A percentile compares a stretch with the other conserved stretches of the same genome.
Conservation (phyloP, 2,329 filamentous ascomycete species). For the Curvularia eragrostidis region DNA sequence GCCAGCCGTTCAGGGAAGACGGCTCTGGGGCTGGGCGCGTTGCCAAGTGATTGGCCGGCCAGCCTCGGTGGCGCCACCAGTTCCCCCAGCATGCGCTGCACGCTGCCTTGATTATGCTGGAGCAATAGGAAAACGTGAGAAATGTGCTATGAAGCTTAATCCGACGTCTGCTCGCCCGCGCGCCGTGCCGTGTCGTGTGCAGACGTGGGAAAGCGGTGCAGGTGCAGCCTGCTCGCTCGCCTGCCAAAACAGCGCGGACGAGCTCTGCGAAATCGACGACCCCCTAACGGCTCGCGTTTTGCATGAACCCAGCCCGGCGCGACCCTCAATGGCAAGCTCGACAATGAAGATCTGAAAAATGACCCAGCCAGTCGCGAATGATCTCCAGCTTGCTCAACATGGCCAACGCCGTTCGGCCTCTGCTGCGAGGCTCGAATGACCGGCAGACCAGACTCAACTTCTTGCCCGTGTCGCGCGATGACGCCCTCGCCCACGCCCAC, state of each 20-base stretch:
- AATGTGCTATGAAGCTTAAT: constrained; percentile 26
- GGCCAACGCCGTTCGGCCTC: constrained; percentile 38
- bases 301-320: constrained; percentile 35
- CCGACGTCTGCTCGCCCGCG: constrained; percentile 17
- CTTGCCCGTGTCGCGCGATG: constrained; percentile 39
- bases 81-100: constrained; percentile 22
- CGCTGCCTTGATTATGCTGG: constrained; percentile 8
- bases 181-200: constrained; percentile 14
- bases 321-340: constrained; percentile 40
- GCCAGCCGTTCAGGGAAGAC: too few species aligned
- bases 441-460: constrained; percentile 41
- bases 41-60: constrained; percentile 24
- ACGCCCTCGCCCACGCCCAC: constrained; percentile 27
- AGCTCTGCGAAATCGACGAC: constrained; percentile 28
- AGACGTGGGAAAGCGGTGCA: constrained; percentile 9
- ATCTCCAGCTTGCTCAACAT: constrained; percentile 27
- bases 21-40: too few species aligned
- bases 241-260: constrained; percentile 31
- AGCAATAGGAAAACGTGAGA: constrained; percentile 13
- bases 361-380: constrained; percentile 33
- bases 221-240: constrained; percentile 21
- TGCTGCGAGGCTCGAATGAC: constrained; percentile 43
- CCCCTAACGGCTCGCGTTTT: constrained; percentile 42
- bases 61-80: constrained; percentile 26
- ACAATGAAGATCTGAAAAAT: constrained; percentile 35